Evolutionary conservation across 805 yeast genomes (phyloP), one percentile per base, ranked within the genome.

Genomic region (Saturnispora sanitii): DNA sequence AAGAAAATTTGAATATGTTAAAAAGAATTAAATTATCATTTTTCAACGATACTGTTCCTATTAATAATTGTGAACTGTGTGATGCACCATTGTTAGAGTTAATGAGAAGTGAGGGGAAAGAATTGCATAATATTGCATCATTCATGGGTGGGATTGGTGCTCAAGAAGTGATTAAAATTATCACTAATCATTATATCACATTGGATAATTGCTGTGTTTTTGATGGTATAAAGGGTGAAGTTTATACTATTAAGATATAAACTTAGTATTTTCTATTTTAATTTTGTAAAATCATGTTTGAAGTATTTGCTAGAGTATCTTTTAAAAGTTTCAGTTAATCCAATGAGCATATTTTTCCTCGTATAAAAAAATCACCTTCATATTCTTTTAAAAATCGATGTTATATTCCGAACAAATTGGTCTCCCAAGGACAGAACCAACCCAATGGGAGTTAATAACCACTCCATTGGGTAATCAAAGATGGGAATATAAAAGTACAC

Each of bases 101-200:
- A 37, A 43, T 62, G 4, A 47, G 72, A 43, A 49, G 57, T 6
- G 55, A 65, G 4, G 73, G 73, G 3, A 44, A 50, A 1, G 76
- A 73, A 46, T 38, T 75, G 12, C 79, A 75, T 45, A 80, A 81
- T 49, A 67, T 75, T 13, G 62, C 80, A 17, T 68, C 95, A 4
- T 58, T 85, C 3, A 64, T 84, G 48, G 97, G 96, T 2, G 97
- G 96, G 0, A 64, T 88, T 11, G 87, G 76, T 0, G 79, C 86
- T 3, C 96, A 90, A 55, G 98, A 90, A 55, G 77, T 74, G 4
- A 66, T 85, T 38, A 90, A 92, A 60, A 45, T 73, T 3, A 50
- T 83, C 19, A 85, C 95, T 2, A 71, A 73, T 28, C 97, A 90
- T 58, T 87, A 85, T 49, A 67, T 80, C 4, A 94, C 96, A 1